A percentile compares a stretch with the other conserved stretches of the same genome.
Conservation (phyloP, 2,329 filamentous ascomycete genomes). For the Didymosphaeria variabile region DNA sequence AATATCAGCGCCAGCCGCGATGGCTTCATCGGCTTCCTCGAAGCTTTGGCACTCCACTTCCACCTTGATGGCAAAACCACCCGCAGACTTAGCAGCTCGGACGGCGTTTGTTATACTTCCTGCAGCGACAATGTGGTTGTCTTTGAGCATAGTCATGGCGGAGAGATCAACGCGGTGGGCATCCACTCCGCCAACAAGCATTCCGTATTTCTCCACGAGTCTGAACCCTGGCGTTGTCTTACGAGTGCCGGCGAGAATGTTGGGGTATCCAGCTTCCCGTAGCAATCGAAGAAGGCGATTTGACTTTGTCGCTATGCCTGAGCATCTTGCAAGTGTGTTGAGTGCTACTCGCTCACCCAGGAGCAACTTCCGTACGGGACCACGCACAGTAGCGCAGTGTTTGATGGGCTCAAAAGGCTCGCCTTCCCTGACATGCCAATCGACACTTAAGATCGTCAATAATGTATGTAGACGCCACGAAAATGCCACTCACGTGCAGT, state of each 20-base stretch:
- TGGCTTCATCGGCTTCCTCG: conserved; percentile 89
- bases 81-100: conserved; percentile 80
- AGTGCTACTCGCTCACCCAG: conserved; percentile 94
- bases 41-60: conserved; percentile 95
- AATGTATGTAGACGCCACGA: not conserved
- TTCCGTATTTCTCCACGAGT: conserved; percentile 97
- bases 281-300: conserved; percentile 61
- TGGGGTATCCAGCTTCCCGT: conserved; percentile 74
- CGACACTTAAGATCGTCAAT: conserved; percentile 62
- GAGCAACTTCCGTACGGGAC: conserved; percentile 82
- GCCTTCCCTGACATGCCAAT: conserved; percentile 87
- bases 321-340: conserved; percentile 89
- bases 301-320: conserved; percentile 80
- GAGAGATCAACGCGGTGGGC: conserved; percentile 86
- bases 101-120: conserved; percentile 86
- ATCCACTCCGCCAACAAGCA: conserved; percentile 93
- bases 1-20: conserved; percentile 88
- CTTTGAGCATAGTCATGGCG: conserved; percentile 98
- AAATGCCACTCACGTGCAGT: conserved; percentile 70
- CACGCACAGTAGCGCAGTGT: conserved; percentile 80
- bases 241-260: conserved; percentile 89
- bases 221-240: conserved; percentile 98
- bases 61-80: conserved; percentile 90
- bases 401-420: conserved; percentile 66
- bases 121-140: conserved; percentile 96